Percentiles rank a stretch among this genome's conserved stretches.
Conservation (phyloP, 208 protist genomes). For the Endotrypanum monterogeii region DNA sequence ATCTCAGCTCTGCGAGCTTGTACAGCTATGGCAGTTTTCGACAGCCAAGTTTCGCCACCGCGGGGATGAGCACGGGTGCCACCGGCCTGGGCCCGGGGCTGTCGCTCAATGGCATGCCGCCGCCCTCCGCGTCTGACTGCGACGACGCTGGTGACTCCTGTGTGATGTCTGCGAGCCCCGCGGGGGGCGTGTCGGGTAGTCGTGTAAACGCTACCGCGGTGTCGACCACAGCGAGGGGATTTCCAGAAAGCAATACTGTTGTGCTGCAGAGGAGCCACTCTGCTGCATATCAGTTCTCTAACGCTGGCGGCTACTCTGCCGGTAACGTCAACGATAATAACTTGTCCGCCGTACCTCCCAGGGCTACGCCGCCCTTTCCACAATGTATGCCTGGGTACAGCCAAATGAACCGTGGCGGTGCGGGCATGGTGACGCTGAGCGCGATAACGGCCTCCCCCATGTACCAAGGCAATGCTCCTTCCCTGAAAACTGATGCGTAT, state of each 20-base stretch:
- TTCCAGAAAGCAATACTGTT: constrained; percentile 39
- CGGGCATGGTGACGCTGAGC: constrained; percentile 5
- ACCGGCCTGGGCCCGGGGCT: constrained; percentile 26
- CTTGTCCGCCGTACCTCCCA: neutral
- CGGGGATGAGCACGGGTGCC: constrained; percentile 14
- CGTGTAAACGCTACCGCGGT: neutral
- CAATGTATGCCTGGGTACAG: neutral
- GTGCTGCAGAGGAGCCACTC: constrained; percentile 40
- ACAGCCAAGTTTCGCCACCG: constrained; percentile 24
- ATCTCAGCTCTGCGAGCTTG: constrained; percentile 12
- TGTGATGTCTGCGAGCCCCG: neutral
- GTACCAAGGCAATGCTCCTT: neutral
- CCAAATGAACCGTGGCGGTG: neutral
- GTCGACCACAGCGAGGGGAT: neutral
- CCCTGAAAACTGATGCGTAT: constrained; percentile 8
- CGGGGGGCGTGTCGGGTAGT: neutral
- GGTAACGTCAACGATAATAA: neutral
- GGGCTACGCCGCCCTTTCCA: constrained; percentile 3
- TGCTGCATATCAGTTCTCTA: constrained; percentile 47
- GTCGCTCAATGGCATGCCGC: constrained; percentile 21
- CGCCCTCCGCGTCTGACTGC: neutral
- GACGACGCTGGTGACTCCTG: neutral
- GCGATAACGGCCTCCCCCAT: constrained; percentile 1
- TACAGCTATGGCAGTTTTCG: constrained; percentile 41
- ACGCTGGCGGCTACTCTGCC: constrained; percentile 10